Percentiles rank a stretch among this genome's conserved stretches.
phyloP scores from a whole-genome alignment of 148 eudicot genomes.

The Polygonum aviculare region DNA sequence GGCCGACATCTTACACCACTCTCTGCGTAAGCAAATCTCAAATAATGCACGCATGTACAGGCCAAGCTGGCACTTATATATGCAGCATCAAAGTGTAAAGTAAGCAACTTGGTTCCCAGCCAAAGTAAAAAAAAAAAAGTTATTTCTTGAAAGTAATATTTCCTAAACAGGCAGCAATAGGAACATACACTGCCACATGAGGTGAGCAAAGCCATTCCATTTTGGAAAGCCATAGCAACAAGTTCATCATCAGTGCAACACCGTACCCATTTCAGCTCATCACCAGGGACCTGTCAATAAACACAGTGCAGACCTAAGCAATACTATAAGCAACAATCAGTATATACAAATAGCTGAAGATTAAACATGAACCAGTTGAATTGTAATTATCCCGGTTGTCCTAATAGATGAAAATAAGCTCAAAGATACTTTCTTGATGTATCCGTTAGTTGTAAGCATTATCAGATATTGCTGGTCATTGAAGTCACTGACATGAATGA shows the following conservation, averaged over 20 bases:
- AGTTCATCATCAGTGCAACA: constrained; percentile 73
- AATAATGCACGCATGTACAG: constrained; percentile 90
- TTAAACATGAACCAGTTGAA: constrained; percentile 69
- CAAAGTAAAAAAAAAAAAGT: constrained; percentile 28
- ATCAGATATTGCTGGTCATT: constrained; percentile 70
- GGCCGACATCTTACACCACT: no score
- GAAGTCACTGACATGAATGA: constrained; percentile 86
- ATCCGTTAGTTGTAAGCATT: constrained; percentile 91
- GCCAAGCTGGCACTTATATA: constrained; percentile 99
- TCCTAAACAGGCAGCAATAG: not conserved
- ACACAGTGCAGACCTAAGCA: constrained; percentile 9
- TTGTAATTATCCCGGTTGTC: constrained; percentile 86
- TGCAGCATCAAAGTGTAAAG: constrained; percentile 56
- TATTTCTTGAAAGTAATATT: no score
- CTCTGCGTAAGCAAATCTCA: constrained; percentile 50
- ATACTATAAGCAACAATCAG: not conserved
- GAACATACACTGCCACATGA: constrained; percentile 64
- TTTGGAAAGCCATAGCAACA: constrained; percentile 96
- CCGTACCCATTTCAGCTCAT: constrained; percentile 91
- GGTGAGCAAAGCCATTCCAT: constrained; percentile 74
- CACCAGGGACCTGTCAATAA: constrained; percentile 73
- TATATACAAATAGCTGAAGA: not conserved
- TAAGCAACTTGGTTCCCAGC: constrained; percentile 12
- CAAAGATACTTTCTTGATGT: constrained; percentile 89
- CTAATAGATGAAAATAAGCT: constrained; percentile 84